A percentile compares a stretch with the other conserved stretches of the same genome.
Conservation (phyloP, 495 filamentous ascomycete species). For the Aspergillus avenaceus region DNA sequence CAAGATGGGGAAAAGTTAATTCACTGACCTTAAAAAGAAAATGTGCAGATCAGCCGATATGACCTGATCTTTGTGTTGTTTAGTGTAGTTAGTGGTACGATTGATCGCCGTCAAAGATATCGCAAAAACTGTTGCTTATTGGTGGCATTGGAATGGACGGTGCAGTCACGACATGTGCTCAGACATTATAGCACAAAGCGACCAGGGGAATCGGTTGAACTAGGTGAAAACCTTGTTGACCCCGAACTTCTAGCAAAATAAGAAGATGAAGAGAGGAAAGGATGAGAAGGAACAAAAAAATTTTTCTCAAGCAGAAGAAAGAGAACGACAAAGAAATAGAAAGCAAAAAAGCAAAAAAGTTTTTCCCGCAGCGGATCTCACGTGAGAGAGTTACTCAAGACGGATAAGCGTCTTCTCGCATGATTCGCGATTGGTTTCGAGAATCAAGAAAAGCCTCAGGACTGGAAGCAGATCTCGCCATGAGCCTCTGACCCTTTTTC, state of each 20-base stretch:
- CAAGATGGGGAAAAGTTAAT: constrained; percentile 17
- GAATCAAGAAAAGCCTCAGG: constrained; percentile 12
- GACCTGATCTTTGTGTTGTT: constrained; percentile 18
- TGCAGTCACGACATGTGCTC: not conserved
- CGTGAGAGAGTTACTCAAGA: constrained; percentile 22
- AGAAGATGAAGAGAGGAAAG: constrained; percentile 4
- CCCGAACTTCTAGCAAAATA: not conserved
- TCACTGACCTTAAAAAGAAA: constrained; percentile 22
- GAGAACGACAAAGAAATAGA: constrained; percentile 4
- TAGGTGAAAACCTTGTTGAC: not conserved
- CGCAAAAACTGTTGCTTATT: not conserved
- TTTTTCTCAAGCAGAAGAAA: constrained; percentile 12
- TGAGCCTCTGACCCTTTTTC: not conserved
- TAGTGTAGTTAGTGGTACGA: not conserved
- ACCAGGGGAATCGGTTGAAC: not conserved
- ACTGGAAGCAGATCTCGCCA: not conserved
- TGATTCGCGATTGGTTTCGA: constrained; percentile 6
- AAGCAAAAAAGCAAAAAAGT: constrained; percentile 18
- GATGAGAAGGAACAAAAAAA: constrained; percentile 12
- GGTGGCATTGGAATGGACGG: constrained; percentile 5
- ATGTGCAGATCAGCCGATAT: constrained; percentile 5
- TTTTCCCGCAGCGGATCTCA: not conserved
- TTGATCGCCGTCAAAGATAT: not conserved
- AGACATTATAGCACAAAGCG: not conserved
- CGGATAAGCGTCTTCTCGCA: constrained; percentile 24